Percentiles rank a stretch among this genome's conserved stretches.
Conservation (phyloP, 306 rosid species). For the Erythrophleum fordii region DNA sequence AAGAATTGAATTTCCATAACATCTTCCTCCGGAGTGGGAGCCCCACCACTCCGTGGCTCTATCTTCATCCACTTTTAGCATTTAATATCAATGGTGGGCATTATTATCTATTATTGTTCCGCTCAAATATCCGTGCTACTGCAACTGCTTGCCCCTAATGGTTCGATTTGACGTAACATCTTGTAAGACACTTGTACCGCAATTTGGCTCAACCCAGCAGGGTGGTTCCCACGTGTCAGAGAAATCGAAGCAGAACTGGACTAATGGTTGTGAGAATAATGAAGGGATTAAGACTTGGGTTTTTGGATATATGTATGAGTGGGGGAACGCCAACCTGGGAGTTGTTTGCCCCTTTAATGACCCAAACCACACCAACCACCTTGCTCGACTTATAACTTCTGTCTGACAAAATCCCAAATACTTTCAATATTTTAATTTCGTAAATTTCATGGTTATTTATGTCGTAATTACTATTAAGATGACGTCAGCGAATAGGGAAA, state of each 20-base stretch:
- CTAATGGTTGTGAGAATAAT: neutral
- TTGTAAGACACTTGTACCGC: neutral
- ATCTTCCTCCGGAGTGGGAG: no score
- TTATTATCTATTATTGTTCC: no score
- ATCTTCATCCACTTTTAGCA: neutral
- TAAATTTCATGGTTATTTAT: no score
- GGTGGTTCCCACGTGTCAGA: neutral
- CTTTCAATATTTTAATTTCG: no score
- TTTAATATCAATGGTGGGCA: conserved; percentile 16
- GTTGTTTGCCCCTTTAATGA: neutral
- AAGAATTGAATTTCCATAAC: no score
- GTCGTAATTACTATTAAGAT: no score
- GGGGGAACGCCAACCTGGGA: neutral
- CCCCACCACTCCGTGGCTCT: neutral
- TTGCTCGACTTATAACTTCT: neutral
- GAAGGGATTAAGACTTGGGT: neutral
- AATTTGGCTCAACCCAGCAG: neutral
- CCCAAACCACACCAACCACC: neutral
- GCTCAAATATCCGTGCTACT: no score
- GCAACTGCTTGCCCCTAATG: no score
- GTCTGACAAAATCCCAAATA: no score
- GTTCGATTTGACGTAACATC: neutral
- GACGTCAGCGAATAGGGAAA: no score
- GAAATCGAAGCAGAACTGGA: neutral
- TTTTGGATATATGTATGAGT: neutral